Base-by-base conservation (phyloP, 148 eudicot genomes). In the Rhododendron simsii region DNA sequence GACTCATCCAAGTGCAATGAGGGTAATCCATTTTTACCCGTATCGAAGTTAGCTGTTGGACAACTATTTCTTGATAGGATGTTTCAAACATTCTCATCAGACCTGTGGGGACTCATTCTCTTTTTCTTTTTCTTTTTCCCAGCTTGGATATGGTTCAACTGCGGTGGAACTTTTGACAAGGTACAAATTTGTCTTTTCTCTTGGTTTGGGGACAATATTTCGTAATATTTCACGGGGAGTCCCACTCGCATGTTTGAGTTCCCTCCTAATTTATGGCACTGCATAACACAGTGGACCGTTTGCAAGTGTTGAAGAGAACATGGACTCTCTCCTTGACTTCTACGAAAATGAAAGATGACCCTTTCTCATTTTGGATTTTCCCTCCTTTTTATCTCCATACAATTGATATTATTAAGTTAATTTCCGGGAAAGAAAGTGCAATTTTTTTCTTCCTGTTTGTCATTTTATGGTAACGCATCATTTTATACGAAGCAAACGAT, bases 1-100 rank as follows among this genome's bases (percentile, higher is more conserved):
- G 79, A 94, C 99, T 76, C 99, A 97, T 91, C 99, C 99, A 83
- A 91, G 91, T 93, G 99, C 98, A 90, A 97, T 95, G 98, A 89
- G 93, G 98, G 99, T 96, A 89, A 85, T 77, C 69, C 30, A 39
- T 61, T 33, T 41, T 21, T 28, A 47, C 26, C 81, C 71, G 1
- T 44, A 39, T 45, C 20, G 12, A 84, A 48, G 30, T 78, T 35
- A 44, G 48, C 51, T 16, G 16, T 45, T 35, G 79, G 44, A 75
- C 20, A 69, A 69, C 35, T 69, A 69, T 71, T 71, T 71, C 35
- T 14, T 71, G 76, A 30, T 33, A 30, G 76, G 76, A 71, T 71
- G 76, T 71, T 71, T 39, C 76, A 71, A 26, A 80, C 30, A 21
- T 39, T 81, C 16, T 47, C 2, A 0, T 41, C 71, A n/a, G 55